Conservation (phyloP, 257 asterid genomes). For the Solanum lignicaule region DNA sequence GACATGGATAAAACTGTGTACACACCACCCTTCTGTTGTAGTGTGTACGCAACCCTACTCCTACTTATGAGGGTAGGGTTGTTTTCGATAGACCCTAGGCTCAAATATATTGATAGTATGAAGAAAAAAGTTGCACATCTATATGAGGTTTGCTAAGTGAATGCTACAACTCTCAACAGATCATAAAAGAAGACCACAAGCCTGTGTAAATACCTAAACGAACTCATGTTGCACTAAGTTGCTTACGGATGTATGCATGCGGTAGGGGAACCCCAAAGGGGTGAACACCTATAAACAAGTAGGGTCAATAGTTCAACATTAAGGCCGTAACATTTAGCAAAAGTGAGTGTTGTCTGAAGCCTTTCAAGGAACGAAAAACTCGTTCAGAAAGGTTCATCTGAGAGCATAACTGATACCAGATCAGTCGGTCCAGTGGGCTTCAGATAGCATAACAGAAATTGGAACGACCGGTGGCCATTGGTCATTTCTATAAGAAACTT, state of each 20-base stretch:
- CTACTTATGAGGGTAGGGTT: neutral
- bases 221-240: neutral
- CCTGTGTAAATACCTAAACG: neutral
- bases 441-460: neutral
- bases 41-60: neutral
- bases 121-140: neutral
- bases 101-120: neutral
- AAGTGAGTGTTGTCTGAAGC: constrained; percentile 20
- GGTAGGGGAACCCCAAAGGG: neutral
- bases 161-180: neutral
- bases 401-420: neutral
- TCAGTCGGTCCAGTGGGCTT: neutral
- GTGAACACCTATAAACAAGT: neutral
- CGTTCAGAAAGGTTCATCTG: constrained; percentile 29
- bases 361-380: constrained; percentile 41
- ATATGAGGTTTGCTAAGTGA: neutral
- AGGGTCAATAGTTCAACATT: neutral
- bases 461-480: constrained; percentile 17
- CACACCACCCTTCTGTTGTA: no score
- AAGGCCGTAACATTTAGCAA: constrained; percentile 1
- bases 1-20: no score
- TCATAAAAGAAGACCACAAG: neutral
- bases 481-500: constrained; percentile 14
- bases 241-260: neutral
- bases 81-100: neutral